Evolutionary conservation across 2,329 filamentous ascomycete genomes (phyloP).

Genomic region (Aureobasidium vineae): DNA sequence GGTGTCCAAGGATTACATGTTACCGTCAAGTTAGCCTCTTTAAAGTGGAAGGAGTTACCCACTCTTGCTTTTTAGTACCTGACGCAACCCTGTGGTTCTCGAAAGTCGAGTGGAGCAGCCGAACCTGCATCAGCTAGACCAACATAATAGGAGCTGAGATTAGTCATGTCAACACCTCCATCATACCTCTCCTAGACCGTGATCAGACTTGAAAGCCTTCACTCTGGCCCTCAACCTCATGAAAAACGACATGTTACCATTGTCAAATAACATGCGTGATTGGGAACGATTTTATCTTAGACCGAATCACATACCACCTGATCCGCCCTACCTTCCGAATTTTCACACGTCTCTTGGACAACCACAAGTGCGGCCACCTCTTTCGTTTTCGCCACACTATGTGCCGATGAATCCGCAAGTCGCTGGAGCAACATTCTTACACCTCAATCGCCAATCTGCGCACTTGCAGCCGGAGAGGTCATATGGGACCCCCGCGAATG

Average conservation of each 20-base stretch:
- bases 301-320: neutral
- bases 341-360: neutral
- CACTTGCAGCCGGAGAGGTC: neutral
- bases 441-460: constrained; percentile 2
- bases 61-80: constrained; percentile 2
- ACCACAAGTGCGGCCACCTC: neutral
- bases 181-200: neutral
- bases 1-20: neutral
- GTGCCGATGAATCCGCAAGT: neutral
- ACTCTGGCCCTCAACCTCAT: neutral
- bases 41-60: neutral
- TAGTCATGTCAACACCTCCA: neutral
- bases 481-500: neutral
- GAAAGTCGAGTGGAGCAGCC: constrained; percentile 1
- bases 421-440: neutral
- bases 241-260: neutral
- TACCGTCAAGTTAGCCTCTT: neutral
- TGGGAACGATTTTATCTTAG: neutral
- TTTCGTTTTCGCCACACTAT: neutral
- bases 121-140: neutral
- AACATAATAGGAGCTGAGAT: constrained; percentile 3
- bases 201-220: neutral
- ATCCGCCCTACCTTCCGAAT: neutral
- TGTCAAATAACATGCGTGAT: neutral
- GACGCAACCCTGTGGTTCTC: neutral